Evolutionary conservation across 2,329 filamentous ascomycete species (phyloP).

Genomic region (Colletotrichum liriopes): DNA sequence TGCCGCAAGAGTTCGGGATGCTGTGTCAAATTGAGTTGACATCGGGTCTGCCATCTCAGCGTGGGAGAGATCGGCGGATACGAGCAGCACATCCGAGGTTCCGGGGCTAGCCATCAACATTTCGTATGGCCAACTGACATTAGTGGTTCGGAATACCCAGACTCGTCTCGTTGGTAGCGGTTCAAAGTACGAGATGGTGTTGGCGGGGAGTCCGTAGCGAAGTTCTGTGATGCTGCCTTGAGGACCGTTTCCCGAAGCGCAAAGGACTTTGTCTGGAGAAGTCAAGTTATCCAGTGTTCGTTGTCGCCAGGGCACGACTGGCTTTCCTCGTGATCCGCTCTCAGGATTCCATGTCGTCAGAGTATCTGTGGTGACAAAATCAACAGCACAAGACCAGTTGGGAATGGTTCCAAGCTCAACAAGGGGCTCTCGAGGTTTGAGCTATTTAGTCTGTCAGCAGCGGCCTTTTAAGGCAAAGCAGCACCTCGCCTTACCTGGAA

Average conservation of each 20-base stretch:
- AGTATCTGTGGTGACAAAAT: constrained; percentile 65
- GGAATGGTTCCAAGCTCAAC: constrained; percentile 66
- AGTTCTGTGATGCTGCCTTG: constrained; percentile 78
- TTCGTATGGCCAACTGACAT: constrained; percentile 52
- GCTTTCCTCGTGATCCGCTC: constrained; percentile 48
- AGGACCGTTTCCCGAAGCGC: constrained; percentile 75
- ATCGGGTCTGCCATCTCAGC: constrained; percentile 60
- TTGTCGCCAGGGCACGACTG: constrained; percentile 32
- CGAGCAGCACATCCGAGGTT: constrained; percentile 62
- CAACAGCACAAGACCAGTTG: constrained; percentile 75
- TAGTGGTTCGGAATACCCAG: constrained; percentile 64
- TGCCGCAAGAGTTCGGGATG: constrained; percentile 67
- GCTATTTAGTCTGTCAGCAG: constrained; percentile 19
- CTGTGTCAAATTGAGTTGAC: constrained; percentile 65
- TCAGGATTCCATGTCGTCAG: constrained; percentile 50
- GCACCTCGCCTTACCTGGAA: constrained; percentile 72
- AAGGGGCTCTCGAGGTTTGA: constrained; percentile 44
- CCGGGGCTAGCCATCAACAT: constrained; percentile 67
- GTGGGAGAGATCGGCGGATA: constrained; percentile 64
- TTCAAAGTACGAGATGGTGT: constrained; percentile 72
- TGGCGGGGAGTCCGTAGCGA: constrained; percentile 79
- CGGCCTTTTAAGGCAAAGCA: neutral
- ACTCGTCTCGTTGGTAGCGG: constrained; percentile 65
- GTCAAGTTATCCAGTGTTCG: constrained; percentile 26
- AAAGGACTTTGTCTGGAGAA: constrained; percentile 71